Evolutionary conservation across 2,329 filamentous ascomycete genomes (phyloP).

Genomic region (Penicillium sp.): DNA sequence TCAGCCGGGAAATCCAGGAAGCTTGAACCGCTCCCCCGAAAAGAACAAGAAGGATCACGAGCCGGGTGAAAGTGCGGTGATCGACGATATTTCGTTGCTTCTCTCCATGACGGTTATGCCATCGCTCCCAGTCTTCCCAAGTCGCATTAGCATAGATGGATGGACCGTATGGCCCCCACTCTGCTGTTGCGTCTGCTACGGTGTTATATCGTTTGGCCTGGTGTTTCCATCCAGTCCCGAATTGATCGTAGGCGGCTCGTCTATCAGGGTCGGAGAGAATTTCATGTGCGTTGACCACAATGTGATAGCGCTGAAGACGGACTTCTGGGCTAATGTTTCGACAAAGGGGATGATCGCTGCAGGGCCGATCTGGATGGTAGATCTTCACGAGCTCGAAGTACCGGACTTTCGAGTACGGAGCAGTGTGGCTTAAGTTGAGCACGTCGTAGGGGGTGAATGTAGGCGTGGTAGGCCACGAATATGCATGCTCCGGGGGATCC

Average conservation of each 20-base stretch:
- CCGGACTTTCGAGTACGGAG: conserved; percentile 74
- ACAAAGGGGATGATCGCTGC: conserved; percentile 42
- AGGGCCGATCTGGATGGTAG: conserved; percentile 81
- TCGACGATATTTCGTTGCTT: conserved; percentile 59
- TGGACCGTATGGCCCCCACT: conserved; percentile 59
- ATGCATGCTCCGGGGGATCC: conserved; percentile 28
- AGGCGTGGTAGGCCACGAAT: conserved; percentile 45
- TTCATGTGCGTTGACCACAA: conserved; percentile 82
- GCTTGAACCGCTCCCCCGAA: conserved; percentile 72
- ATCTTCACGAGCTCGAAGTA: conserved; percentile 93
- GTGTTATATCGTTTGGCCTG: conserved; percentile 39
- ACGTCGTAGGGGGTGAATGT: conserved; percentile 81
- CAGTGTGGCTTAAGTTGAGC: conserved; percentile 60
- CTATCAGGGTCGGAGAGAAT: conserved; percentile 80
- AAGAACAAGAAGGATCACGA: conserved; percentile 68
- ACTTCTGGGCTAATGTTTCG: conserved; percentile 56
- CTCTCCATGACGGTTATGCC: conserved; percentile 58
- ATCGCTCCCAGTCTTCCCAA: conserved; percentile 96
- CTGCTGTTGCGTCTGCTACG: conserved; percentile 68
- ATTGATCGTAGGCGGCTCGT: conserved; percentile 76
- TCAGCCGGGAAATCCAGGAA: conserved; percentile 63
- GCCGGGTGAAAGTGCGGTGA: conserved; percentile 71
- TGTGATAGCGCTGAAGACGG: conserved; percentile 82
- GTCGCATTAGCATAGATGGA: conserved; percentile 72
- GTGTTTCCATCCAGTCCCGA: conserved; percentile 75